These are phyloP conservation scores for Claviceps monticola DNA, from an alignment of 2,329 filamentous ascomycete species.

Conservation along the genomic window DNA sequence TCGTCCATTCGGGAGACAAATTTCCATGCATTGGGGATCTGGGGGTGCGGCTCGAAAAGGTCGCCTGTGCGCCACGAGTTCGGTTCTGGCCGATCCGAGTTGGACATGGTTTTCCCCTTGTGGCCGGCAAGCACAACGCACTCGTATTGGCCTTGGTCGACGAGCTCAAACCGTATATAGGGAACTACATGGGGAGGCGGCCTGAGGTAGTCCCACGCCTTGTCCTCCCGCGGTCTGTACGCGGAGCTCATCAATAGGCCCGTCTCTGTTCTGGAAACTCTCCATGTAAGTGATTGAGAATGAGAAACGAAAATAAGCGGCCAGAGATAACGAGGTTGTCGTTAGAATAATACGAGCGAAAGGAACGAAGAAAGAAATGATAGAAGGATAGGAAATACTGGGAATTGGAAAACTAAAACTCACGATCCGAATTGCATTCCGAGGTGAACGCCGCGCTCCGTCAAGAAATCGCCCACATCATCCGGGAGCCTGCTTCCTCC, in stretches of 20 bases:
- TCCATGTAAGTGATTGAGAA: not conserved
- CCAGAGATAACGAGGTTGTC: too few relatives aligned
- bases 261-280: slow-evolving; percentile 35
- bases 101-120: slow-evolving; percentile 46
- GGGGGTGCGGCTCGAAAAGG: slow-evolving; percentile 42
- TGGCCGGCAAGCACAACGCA: slow-evolving; percentile 39
- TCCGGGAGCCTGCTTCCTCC: slow-evolving; percentile 44
- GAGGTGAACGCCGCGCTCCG: slow-evolving; percentile 37
- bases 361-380: not conserved
- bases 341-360: too few relatives aligned
- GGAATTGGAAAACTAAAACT: slow-evolving; percentile 10
- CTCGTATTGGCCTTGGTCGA: slow-evolving; percentile 26
- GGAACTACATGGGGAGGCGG: not conserved
- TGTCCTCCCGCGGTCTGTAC: slow-evolving; percentile 36
- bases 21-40: slow-evolving; percentile 40
- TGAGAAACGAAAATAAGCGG: not conserved
- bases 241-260: slow-evolving; percentile 46
- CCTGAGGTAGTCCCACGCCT: slow-evolving; percentile 47
- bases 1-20: slow-evolving; percentile 49
- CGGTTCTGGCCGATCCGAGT: slow-evolving; percentile 34
- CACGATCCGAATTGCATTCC: slow-evolving; percentile 40
- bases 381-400: not conserved
- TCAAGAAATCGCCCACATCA: slow-evolving; percentile 37
- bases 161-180: not conserved
- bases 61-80: slow-evolving; percentile 47